Evolutionary conservation across 768 basidiomycete genomes (phyloP), one percentile per base, ranked within the genome.

Genomic region (Porpolomopsis calyptriformis): DNA sequence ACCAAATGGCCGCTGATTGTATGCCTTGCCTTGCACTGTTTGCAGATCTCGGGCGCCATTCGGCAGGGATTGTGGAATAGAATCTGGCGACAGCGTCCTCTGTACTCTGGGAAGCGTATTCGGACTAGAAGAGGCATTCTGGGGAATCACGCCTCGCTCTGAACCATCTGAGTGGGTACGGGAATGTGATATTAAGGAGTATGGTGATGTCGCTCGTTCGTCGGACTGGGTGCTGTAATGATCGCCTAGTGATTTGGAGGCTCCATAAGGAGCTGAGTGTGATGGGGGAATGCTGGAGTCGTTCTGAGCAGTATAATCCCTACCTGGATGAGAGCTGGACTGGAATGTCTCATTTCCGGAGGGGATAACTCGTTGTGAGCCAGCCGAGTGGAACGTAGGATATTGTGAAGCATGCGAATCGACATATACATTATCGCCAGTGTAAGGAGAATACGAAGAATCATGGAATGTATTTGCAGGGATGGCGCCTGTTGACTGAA

Each of bases 21-120:
- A n/a, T n/a, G n/a, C n/a, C 16, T 26, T 38, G 24, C 16, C 27
- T 33, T 27, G 44, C n/a, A 12, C 31, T 12, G 29, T 27, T 14
- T 20, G 12, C 4, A 23, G 24, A 12, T 29, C 24, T 20, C 11
- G 46, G 27, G 37, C 25, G 20, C 31, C 46, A 23, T 19, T 36
- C 3, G 42, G n/a, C 1, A 22, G 11, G n/a, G 18, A 26, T 19
- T 23, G 23, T 24, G 40, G 6, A 2, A 36, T 6, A 16, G 45
- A 33, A 31, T 27, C 50, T 4, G 41, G 50, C 4, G 50, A 47
- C 9, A 42, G 16, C 24, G 34, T 43, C 31, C 45, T 47, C 12
- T 49, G 34, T 10, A 22, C 11, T 38, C 29, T 19, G 29, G 27
- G n/a, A 23, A 16, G 38, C 25, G 37, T 12, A 19, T 49, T 31